A percentile compares a stretch with the other conserved stretches of the same genome.
Evolutionary conservation across 169 alveolate species (phyloP).

Genomic region (Eimeria tenella): DNA sequence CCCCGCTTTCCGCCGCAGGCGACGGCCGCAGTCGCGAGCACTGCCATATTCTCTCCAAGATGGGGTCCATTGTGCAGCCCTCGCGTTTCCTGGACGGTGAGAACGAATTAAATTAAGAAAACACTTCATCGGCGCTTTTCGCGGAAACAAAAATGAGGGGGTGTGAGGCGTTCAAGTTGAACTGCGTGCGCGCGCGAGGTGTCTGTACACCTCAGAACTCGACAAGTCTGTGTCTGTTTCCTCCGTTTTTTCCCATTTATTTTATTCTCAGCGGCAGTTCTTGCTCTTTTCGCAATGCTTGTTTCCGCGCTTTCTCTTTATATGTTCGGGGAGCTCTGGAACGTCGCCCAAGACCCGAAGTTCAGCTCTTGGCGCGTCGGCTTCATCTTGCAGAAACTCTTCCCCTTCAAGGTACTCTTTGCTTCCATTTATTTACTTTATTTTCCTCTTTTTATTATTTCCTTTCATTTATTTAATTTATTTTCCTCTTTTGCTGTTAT

Average conservation of each 20-base stretch:
- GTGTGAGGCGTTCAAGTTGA: not conserved
- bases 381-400: constrained; percentile 81
- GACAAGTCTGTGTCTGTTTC: not conserved
- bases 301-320: constrained; percentile 83
- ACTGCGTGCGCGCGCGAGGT: not conserved
- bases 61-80: constrained; percentile 76
- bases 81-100: constrained; percentile 77
- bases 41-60: not conserved
- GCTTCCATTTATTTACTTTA: too few species aligned
- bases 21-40: constrained; percentile 39
- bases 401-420: constrained; percentile 82
- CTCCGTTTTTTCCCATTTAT: not conserved
- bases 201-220: not conserved
- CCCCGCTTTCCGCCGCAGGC: not conserved
- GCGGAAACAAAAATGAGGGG: not conserved
- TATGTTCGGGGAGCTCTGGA: constrained; percentile 85
- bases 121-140: not conserved
- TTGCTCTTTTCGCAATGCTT: constrained; percentile 83
- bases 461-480: too few species aligned
- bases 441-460: too few species aligned
- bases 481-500: too few species aligned
- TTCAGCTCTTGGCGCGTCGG: constrained; percentile 84
- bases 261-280: constrained; percentile 81
- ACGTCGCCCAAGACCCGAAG: constrained; percentile 81
- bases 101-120: not conserved